Conservation (phyloP, 352 stramenopile species). For the Pythium rishiriense region DNA sequence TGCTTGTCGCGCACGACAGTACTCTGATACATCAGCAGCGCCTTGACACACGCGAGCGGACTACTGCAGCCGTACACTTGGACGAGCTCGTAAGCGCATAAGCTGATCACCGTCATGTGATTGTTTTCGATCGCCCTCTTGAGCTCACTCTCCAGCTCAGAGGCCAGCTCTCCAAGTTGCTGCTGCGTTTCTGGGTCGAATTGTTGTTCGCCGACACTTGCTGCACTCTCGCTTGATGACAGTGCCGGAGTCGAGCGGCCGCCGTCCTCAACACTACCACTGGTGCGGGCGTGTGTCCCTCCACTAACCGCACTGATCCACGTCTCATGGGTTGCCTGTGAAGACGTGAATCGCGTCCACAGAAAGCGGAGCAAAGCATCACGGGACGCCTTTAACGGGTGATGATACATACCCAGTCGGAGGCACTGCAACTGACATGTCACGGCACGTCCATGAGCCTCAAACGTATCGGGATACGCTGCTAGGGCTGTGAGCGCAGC, state of each 20-base stretch:
- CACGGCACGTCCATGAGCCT: slow-evolving; percentile 30
- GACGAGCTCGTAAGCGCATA: slow-evolving; percentile 58
- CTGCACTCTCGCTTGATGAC: not conserved
- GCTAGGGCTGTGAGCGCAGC: not conserved
- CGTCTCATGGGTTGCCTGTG: slow-evolving; percentile 31
- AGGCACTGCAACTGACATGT: slow-evolving; percentile 42
- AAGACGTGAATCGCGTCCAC: slow-evolving; percentile 56
- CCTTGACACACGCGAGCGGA: slow-evolving; percentile 48
- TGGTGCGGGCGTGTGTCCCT: not conserved
- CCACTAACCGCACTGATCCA: slow-evolving; percentile 49
- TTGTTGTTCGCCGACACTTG: not conserved
- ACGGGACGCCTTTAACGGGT: slow-evolving; percentile 5
- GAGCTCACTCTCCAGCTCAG: slow-evolving; percentile 13
- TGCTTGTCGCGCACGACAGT: slow-evolving; percentile 32
- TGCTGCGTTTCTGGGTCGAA: slow-evolving; percentile 7
- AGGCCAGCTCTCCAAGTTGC: not conserved
- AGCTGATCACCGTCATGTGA: slow-evolving; percentile 32
- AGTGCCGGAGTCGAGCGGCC: slow-evolving; percentile 16
- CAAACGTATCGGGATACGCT: slow-evolving; percentile 10
- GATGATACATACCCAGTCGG: slow-evolving; percentile 45
- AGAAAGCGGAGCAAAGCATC: slow-evolving; percentile 28
- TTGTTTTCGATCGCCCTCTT: slow-evolving; percentile 49
- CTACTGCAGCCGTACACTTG: slow-evolving; percentile 53
- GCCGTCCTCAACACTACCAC: not conserved
- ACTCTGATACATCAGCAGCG: slow-evolving; percentile 70